Conservation (phyloP, 1,284 basidiomycete species). For the Apiotrichum mycotoxinovorans region DNA sequence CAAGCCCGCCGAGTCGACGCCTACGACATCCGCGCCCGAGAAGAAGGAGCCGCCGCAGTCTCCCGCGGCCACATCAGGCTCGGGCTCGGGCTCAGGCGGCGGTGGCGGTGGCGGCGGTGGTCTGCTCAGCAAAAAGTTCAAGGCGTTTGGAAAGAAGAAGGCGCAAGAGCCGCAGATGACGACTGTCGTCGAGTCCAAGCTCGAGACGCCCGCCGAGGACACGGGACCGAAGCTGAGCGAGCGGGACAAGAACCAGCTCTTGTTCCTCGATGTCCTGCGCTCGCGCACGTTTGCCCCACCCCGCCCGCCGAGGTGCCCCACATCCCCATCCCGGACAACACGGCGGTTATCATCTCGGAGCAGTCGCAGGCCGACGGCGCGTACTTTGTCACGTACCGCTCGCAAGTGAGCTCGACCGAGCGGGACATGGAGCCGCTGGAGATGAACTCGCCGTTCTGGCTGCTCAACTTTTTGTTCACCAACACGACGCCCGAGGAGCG, state of each 20-base stretch:
- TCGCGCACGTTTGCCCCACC: conserved; percentile 68
- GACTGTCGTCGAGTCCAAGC: conserved; percentile 33
- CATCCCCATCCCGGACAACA: conserved; percentile 61
- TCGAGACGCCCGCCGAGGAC: conserved; percentile 10
- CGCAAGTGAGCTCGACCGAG: conserved; percentile 62
- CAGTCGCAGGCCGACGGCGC: conserved; percentile 67
- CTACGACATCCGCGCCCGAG: conserved; percentile 1
- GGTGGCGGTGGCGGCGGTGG: neutral
- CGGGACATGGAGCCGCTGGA: conserved; percentile 68
- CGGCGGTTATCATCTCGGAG: conserved; percentile 75
- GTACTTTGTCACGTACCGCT: conserved; percentile 74
- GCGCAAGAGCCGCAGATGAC: conserved; percentile 39
- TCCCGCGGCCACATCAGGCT: neutral
- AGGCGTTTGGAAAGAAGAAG: conserved; percentile 65
- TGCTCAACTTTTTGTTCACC: conserved; percentile 75
- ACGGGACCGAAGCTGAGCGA: conserved; percentile 35
- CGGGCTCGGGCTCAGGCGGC: too few relatives aligned
- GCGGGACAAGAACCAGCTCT: conserved; percentile 47
- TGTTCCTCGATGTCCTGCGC: conserved; percentile 62
- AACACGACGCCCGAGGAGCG: conserved; percentile 57
- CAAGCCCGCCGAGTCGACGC: conserved; percentile 14
- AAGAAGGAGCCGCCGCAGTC: conserved; percentile 3
- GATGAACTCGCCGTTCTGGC: conserved; percentile 76
- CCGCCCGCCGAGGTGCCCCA: conserved; percentile 67
- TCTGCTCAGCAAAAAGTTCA: conserved; percentile 54